These are phyloP conservation scores for Sporobolomyces roseus DNA, from an alignment of 768 basidiomycete genomes.

Conservation along the genomic window DNA sequence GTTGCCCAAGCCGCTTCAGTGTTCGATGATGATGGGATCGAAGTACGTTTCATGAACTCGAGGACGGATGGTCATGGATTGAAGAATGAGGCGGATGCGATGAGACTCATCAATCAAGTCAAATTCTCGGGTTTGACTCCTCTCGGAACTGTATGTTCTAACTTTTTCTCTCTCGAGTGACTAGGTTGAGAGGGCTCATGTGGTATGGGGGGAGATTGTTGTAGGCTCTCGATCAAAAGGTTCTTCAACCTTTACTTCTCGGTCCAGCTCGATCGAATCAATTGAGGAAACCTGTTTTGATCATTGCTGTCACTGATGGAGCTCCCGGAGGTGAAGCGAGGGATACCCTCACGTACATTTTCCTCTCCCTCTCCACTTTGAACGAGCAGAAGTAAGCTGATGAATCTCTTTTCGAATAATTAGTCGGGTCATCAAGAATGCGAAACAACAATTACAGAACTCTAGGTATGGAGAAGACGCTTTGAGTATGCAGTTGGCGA, in stretches of 20 bases:
- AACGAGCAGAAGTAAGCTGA: too few relatives aligned
- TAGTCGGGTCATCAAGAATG: slow-evolving; percentile 18
- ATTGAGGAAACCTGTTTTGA: slow-evolving; percentile 51
- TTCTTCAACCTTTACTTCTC: slow-evolving; percentile 51
- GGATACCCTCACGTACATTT: too few relatives aligned
- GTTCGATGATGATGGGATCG: slow-evolving; percentile 50
- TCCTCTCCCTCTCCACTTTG: too few relatives aligned
- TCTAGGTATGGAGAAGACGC: slow-evolving; percentile 47
- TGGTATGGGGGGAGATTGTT: too few relatives aligned
- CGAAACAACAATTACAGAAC: slow-evolving; percentile 1
- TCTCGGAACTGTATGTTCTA: slow-evolving; percentile 47
- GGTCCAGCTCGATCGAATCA: slow-evolving; percentile 48
- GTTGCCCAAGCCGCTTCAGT: slow-evolving; percentile 19
- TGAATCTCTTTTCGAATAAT: too few relatives aligned
- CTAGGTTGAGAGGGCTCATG: neutral
- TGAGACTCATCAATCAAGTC: slow-evolving; percentile 49
- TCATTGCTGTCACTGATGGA: slow-evolving; percentile 47
- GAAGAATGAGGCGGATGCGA: slow-evolving; percentile 47
- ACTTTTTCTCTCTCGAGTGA: neutral
- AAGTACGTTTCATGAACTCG: slow-evolving; percentile 51
- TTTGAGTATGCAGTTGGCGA: slow-evolving; percentile 45
- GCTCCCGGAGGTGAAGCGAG: slow-evolving; percentile 30
- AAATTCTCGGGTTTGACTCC: slow-evolving; percentile 50
- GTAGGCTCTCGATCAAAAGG: slow-evolving; percentile 48
- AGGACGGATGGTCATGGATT: slow-evolving; percentile 51